A percentile compares a stretch with the other conserved stretches of the same genome.
Evolutionary conservation across 2,329 filamentous ascomycete genomes (phyloP).

Genomic region (Exophiala mesophila): DNA sequence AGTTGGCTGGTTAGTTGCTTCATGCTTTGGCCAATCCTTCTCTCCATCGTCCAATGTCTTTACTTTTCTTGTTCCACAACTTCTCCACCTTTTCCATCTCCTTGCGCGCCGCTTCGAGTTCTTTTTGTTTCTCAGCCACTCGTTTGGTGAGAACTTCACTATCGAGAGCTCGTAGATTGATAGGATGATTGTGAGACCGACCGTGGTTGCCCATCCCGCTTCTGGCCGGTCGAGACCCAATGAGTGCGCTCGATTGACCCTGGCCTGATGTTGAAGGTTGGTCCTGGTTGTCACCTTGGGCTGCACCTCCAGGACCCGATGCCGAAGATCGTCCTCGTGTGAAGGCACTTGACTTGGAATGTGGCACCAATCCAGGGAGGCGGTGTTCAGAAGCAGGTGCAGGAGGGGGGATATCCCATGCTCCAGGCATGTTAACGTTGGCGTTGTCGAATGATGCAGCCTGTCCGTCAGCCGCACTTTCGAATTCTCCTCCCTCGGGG

Average conservation of each 20-base stretch:
- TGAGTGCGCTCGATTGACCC: neutral
- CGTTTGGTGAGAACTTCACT: slow-evolving; percentile 38
- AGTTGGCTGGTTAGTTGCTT: too few relatives aligned
- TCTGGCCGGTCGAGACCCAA: neutral
- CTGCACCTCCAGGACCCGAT: neutral
- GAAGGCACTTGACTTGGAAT: slow-evolving; percentile 15
- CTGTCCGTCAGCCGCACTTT: neutral
- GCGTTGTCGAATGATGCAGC: slow-evolving; percentile 7
- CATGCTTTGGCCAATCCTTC: slow-evolving; percentile 18
- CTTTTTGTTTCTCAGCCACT: slow-evolving; percentile 46
- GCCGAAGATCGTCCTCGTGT: slow-evolving; percentile 2
- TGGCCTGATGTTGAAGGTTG: neutral
- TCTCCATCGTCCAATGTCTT: slow-evolving; percentile 24
- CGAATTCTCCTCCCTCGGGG: slow-evolving; percentile 14
- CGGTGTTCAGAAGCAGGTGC: slow-evolving; percentile 1
- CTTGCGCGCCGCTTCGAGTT: slow-evolving; percentile 66
- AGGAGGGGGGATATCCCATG: slow-evolving; percentile 11
- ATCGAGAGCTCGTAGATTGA: slow-evolving; percentile 37
- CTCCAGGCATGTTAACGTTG: slow-evolving; percentile 13
- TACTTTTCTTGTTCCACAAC: slow-evolving; percentile 29
- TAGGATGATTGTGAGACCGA: slow-evolving; percentile 20
- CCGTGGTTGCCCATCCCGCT: too few relatives aligned
- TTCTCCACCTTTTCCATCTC: slow-evolving; percentile 55
- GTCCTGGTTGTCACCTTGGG: neutral
- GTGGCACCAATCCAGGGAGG: slow-evolving; percentile 13